These are phyloP conservation scores for Brassica juncea DNA, from an alignment of 345 rosid species.

Conservation along the genomic window DNA sequence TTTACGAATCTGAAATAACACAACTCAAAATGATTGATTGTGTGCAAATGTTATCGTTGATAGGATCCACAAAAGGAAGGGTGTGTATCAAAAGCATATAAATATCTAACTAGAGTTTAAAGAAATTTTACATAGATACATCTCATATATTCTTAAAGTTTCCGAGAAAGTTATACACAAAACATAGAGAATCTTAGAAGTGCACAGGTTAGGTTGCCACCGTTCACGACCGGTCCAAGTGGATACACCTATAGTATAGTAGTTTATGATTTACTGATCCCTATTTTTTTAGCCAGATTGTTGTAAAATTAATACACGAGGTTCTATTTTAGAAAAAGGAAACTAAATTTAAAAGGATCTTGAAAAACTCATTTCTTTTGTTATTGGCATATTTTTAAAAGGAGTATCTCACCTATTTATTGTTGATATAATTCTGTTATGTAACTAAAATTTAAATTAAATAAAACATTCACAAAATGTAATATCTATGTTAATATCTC, in stretches of 20 bases:
- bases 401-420: not conserved
- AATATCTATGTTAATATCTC: not conserved
- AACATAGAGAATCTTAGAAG: constrained; percentile 13
- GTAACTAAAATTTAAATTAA: not conserved
- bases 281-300: not conserved
- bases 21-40: constrained; percentile 32
- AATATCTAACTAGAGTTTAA: constrained; percentile 25
- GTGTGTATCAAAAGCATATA: constrained; percentile 30
- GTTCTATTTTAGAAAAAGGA: not conserved
- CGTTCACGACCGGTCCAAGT: constrained; percentile 11
- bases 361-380: not conserved
- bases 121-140: not conserved
- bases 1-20: not conserved
- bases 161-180: not conserved
- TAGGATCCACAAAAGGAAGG: constrained; percentile 36
- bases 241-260: not conserved
- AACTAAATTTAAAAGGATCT: not conserved
- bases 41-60: constrained; percentile 22
- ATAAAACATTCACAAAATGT: not conserved
- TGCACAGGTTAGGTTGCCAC: constrained; percentile 12
- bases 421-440: not conserved
- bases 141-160: not conserved
- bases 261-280: not conserved
- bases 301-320: not conserved
- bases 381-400: not conserved